These are phyloP conservation scores for Corrigiola litoralis DNA, from an alignment of 179 eudicot species.

Conservation along the genomic window DNA sequence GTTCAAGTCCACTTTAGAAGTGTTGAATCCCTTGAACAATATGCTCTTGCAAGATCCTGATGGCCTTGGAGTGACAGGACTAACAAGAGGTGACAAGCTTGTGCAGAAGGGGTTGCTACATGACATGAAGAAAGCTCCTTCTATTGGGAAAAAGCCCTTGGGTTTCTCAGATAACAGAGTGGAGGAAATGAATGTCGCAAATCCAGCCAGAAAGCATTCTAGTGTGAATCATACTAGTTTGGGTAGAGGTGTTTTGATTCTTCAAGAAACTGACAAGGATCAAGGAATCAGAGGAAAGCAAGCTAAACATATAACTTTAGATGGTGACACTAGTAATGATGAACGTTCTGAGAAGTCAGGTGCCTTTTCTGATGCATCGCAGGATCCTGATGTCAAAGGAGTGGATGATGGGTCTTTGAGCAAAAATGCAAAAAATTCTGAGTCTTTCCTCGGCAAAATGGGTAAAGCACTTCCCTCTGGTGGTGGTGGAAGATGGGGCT, in stretches of 20 bases:
- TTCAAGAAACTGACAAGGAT: conserved; percentile 13
- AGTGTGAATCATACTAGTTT: neutral
- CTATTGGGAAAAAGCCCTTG: conserved; percentile 47
- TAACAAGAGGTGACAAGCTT: conserved; percentile 63
- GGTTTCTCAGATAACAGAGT: conserved; percentile 19
- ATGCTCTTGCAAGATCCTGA: conserved; percentile 86
- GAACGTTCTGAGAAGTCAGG: conserved; percentile 8
- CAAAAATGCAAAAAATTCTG: conserved; percentile 2
- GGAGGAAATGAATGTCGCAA: conserved; percentile 4
- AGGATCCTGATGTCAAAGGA: conserved; percentile 7
- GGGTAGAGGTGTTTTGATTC: conserved; percentile 2
- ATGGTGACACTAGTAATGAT: conserved; percentile 21
- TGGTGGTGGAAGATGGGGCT: conserved; percentile 79
- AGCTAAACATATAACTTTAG: conserved; percentile 42
- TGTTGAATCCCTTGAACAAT: conserved; percentile 62
- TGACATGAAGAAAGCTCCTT: conserved; percentile 49
- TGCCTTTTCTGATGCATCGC: neutral
- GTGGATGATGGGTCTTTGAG: conserved; percentile 12
- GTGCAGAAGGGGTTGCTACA: conserved; percentile 44
- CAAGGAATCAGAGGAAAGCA: conserved; percentile 24
- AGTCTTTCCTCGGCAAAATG: conserved; percentile 14
- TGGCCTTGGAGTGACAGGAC: conserved; percentile 52
- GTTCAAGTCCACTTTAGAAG: conserved; percentile 73
- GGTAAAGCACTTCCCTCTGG: conserved; percentile 31
- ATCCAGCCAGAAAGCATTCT: conserved; percentile 3